Conservation (phyloP, 306 rosid species). For the Crotalaria pallida region DNA sequence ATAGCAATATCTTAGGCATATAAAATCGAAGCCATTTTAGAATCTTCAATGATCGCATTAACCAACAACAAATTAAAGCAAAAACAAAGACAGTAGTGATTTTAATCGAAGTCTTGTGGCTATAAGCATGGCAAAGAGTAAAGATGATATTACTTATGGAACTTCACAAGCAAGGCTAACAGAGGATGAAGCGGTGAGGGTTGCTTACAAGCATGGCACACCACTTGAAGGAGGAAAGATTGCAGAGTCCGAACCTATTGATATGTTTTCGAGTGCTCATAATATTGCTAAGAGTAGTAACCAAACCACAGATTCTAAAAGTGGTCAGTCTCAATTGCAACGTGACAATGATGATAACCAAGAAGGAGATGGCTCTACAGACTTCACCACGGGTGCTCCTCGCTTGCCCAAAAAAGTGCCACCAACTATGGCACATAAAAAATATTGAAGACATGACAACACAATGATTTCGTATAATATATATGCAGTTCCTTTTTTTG, state of each 20-base stretch:
- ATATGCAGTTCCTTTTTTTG: neutral
- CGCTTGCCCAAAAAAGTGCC: constrained; percentile 23
- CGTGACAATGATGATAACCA: neutral
- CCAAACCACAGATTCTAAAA: neutral
- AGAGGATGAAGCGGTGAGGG: constrained; percentile 54
- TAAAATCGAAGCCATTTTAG: neutral
- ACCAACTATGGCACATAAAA: constrained; percentile 23
- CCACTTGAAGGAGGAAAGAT: constrained; percentile 73
- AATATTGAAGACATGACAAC: neutral
- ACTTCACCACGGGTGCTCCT: constrained; percentile 37
- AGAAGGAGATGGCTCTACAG: constrained; percentile 5
- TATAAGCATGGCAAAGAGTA: constrained; percentile 43
- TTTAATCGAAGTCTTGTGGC: neutral
- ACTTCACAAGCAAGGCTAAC: constrained; percentile 49
- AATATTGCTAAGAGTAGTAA: constrained; percentile 16
- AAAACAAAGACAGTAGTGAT: neutral
- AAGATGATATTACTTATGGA: constrained; percentile 45
- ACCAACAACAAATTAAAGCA: neutral
- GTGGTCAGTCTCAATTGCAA: constrained; percentile 23
- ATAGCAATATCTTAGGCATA: neutral
- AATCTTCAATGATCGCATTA: too few relatives aligned
- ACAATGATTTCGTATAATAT: too few relatives aligned
- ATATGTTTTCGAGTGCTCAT: constrained; percentile 40
- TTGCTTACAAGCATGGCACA: constrained; percentile 44
- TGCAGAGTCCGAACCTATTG: constrained; percentile 48